These are phyloP conservation scores for Saprolegnia diclina DNA, from an alignment of 352 stramenopile genomes.

Conservation along the genomic window DNA sequence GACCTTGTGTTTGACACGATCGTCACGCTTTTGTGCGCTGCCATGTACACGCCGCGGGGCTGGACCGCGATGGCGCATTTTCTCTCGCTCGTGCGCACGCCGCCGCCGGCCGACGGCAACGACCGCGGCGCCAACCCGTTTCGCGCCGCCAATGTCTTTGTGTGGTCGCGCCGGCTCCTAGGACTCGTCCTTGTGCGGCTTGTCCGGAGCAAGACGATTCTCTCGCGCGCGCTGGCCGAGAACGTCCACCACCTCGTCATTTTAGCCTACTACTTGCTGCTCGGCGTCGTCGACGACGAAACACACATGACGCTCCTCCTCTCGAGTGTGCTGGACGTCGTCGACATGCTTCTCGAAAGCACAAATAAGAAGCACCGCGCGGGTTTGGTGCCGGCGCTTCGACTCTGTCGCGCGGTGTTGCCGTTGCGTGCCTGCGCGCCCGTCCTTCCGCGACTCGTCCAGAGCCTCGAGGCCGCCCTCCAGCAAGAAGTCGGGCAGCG, in stretches of 20 bases:
- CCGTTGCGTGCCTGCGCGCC: constrained; percentile 35
- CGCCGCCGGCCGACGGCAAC: not conserved
- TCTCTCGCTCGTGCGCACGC: constrained; percentile 28
- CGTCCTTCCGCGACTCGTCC: constrained; percentile 53
- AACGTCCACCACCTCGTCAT: constrained; percentile 74
- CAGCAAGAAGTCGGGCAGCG: constrained; percentile 73
- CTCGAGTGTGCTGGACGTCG: constrained; percentile 68
- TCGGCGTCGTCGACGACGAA: not conserved
- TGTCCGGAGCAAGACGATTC: constrained; percentile 63
- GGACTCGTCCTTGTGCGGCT: constrained; percentile 75
- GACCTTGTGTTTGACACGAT: constrained; percentile 80
- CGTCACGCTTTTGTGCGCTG: constrained; percentile 65
- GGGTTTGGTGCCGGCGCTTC: constrained; percentile 57
- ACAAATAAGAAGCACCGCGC: constrained; percentile 72
- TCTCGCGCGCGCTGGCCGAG: constrained; percentile 62
- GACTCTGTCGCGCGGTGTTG: constrained; percentile 57
- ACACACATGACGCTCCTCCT: constrained; percentile 36
- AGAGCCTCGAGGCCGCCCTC: constrained; percentile 55
- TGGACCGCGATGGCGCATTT: constrained; percentile 65
- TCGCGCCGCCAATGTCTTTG: constrained; percentile 29
- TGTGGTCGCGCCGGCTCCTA: constrained; percentile 58
- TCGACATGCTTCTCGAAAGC: constrained; percentile 60
- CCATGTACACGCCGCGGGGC: constrained; percentile 57
- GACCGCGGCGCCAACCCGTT: not conserved
- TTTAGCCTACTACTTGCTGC: constrained; percentile 37